Evolutionary conservation across 345 rosid species (phyloP), one percentile per base, ranked within the genome.

Genomic region (Syzygium aromaticum): DNA sequence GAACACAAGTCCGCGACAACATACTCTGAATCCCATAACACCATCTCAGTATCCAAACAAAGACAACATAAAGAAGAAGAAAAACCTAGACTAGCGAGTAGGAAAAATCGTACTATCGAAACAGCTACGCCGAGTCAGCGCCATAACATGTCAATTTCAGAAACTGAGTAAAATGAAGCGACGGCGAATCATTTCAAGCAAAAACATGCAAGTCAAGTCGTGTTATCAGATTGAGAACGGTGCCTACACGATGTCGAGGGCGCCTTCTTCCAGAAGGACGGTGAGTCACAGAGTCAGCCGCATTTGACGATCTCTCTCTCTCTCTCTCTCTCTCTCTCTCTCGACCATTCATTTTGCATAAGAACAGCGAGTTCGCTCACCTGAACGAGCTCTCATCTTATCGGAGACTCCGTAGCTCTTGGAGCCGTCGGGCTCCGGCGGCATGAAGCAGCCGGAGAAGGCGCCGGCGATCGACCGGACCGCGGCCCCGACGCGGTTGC

Each of bases 381-480:
- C 94, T 10, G 91, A 87, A 73, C 86, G 89, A 88, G 92, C 52
- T 77, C 86, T 89, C 86, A 87, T 87, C 57, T 91, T 93, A 3
- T 88, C 91, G 53, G 95, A 92, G 63, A 89, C 87, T 17, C 19
- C 85, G 40, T 89, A 87, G 61, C 84, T 87, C 84, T 85, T 91
- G 61, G 95, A 87, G 86, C 33, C 85, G 12, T 82, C 82, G n/a
- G 92, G 19, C 54, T 91, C 95, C 1, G 96, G 96, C 52, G 98
- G 99, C 51, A 96, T 91, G 89, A 97, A 95, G 89, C 98, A 97
- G 28, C 89, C 84, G 38, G 91, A 52, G 89, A 97, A 97, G 80
- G 93, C 88, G 51, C 94, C 94, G 25, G 92, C 94, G 73, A 95
- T 88, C 59, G 95, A 94, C 64, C 94, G 90, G 84, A 91, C 92